phyloP scores from a whole-genome alignment of 2,329 filamentous ascomycete species.

The Nemania sp. region DNA sequence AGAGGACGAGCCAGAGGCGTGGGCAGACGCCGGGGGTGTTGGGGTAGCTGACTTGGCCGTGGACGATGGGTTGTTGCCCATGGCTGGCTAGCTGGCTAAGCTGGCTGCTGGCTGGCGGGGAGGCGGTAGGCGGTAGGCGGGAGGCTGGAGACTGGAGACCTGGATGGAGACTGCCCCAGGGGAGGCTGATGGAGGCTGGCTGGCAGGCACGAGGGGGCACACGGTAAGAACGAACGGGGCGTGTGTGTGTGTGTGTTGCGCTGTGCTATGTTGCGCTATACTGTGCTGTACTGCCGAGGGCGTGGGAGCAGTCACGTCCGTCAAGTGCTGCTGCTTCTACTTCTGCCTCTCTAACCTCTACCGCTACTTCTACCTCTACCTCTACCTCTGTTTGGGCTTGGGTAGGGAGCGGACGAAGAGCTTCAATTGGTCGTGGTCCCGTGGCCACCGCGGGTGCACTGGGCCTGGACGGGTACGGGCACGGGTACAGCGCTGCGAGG shows the following conservation, averaged over 20 bases:
- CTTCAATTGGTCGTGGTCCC: no score
- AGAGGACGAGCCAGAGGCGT: no score
- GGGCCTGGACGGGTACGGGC: no score
- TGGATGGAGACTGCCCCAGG: background rate
- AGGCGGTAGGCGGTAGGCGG: constrained; percentile 21
- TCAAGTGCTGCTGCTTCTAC: no score
- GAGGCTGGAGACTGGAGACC: no score
- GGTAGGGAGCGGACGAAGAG: no score
- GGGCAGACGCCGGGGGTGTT: constrained; percentile 32
- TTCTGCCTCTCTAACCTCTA: no score
- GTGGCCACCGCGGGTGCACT: no score
- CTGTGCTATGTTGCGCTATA: constrained; percentile 14
- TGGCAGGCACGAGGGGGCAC: background rate
- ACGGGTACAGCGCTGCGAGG: no score
- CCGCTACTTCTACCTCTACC: no score
- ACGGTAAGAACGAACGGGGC: background rate
- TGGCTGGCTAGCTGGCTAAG: constrained; percentile 29
- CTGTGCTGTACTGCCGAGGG: no score
- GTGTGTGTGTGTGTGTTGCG: constrained; percentile 19
- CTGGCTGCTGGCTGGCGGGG: constrained; percentile 5
- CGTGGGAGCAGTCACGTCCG: constrained; percentile 15
- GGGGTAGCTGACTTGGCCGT: constrained; percentile 39
- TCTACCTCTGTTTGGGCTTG: no score
- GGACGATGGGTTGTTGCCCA: constrained; percentile 51
- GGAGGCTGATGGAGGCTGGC: background rate